A percentile compares a stretch with the other conserved stretches of the same genome.
Conservation (phyloP, 2,329 filamentous ascomycete genomes). For the Aspergillus chevalieri region DNA sequence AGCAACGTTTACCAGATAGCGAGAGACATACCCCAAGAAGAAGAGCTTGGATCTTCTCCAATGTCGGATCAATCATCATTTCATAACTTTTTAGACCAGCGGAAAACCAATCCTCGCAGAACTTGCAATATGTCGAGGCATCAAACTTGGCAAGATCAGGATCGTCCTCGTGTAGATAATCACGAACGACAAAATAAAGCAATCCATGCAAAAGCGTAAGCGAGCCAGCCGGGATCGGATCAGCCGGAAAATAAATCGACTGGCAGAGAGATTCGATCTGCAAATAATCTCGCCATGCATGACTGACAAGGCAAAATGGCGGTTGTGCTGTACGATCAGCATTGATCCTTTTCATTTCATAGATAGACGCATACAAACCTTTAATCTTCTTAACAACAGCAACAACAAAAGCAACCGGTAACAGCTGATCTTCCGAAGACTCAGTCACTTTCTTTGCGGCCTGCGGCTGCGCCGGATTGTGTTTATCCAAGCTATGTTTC, state of each 20-base stretch:
- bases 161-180: constrained; percentile 17
- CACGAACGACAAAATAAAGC: constrained; percentile 20
- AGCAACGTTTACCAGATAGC: background rate
- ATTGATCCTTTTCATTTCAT: background rate
- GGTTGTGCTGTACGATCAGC: constrained; percentile 10
- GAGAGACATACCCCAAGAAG: constrained; percentile 13
- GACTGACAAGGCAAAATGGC: constrained; percentile 20
- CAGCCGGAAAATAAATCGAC: constrained; percentile 17
- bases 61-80: constrained; percentile 15
- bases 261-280: constrained; percentile 18
- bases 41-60: constrained; percentile 19
- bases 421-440: constrained; percentile 2
- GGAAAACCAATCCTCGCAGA: constrained; percentile 14
- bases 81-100: constrained; percentile 12
- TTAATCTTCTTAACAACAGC: constrained; percentile 17
- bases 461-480: constrained; percentile 1
- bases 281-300: constrained; percentile 18
- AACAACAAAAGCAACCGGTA: constrained; percentile 15
- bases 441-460: background rate
- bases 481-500: constrained; percentile 13
- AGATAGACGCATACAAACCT: constrained; percentile 4
- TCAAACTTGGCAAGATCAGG: constrained; percentile 13
- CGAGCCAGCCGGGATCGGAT: constrained; percentile 15
- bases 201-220: constrained; percentile 18
- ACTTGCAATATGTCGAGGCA: constrained; percentile 6